Evolutionary conservation across 768 basidiomycete species (phyloP), one percentile per base, ranked within the genome.

Genomic region (Naematelia encephala): DNA sequence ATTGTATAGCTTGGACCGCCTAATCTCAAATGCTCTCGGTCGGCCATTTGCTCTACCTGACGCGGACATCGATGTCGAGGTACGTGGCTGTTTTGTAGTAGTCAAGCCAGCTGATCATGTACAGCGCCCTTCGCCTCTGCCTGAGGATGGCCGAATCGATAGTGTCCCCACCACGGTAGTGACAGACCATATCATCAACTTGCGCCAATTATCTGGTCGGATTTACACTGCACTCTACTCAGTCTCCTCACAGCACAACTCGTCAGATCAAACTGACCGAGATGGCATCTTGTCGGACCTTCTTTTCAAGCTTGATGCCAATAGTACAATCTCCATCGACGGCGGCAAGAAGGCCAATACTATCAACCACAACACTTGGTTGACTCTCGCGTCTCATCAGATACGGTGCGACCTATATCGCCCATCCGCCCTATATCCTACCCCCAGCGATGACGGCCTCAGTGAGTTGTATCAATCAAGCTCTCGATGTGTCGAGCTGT

Each of bases 1-100:
- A 19, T 29, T 71, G 19, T 71, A 62, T 57, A 68, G 63, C 44
- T 57, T 71, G 3, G 69, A 71, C 45, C 48, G 67, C 23, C 47
- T 64, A 19, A 63, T 71, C 14, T 59, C 69, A 10, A 54, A 57
- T 23, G 66, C 62, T 23, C 53, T 68, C 5, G 52, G 56, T 4
- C 51, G 57, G 45, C 69, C 69, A 12, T 54, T 71, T 13, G 62
- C 58, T 4, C 63, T 71, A 30, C 44, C 27, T 0, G 69, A 71
- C 34, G 55, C 59, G 21, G 67, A 63, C 46, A 59, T 71, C 16
- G 65, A 64, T 29, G 61, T 63, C 19, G 66, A 64, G 39, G 68
- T 70, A 45, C 52, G 68, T 60, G n/a, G 8, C 34, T 39, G 8
- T 16, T 10, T n/a, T 28, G 21, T 22, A 26, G 44, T 22, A 4